These are phyloP conservation scores for Phoenix dactylifera DNA, from an alignment of 176 grass and related monocot genomes.

Conservation along the genomic window DNA sequence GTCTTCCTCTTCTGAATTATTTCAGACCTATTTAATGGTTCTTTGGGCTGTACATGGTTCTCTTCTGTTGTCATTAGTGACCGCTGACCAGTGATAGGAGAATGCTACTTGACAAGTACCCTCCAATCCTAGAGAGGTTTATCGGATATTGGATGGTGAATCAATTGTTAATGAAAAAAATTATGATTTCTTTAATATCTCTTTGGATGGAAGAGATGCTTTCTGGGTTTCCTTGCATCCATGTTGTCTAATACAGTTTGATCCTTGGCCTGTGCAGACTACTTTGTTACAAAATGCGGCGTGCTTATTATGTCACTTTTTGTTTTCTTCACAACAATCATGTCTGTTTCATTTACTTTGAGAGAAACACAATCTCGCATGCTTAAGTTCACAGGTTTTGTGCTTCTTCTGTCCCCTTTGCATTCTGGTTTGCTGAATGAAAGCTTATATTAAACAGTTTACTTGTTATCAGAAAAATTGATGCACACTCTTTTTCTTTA, in stretches of 20 bases:
- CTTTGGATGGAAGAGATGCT: no score
- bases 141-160: no score
- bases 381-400: constrained; percentile 94
- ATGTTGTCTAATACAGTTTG: constrained; percentile 24
- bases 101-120: no score
- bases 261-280: constrained; percentile 53
- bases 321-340: constrained; percentile 98
- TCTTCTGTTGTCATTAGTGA: no score
- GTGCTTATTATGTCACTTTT: constrained; percentile 98
- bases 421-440: not conserved
- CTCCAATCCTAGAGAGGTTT: no score
- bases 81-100: no score
- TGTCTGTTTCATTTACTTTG: constrained; percentile 99
- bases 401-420: constrained; percentile 8
- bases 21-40: no score
- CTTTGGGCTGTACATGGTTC: no score
- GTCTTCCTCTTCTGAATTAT: no score
- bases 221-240: no score
- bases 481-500: constrained; percentile 13
- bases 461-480: not conserved
- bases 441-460: not conserved
- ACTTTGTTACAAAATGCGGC: constrained; percentile 93
- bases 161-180: no score
- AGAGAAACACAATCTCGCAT: constrained; percentile 97
- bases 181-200: no score